phyloP scores from a whole-genome alignment of 2,329 filamentous ascomycete genomes.

The Ustilaginoidea virens region DNA sequence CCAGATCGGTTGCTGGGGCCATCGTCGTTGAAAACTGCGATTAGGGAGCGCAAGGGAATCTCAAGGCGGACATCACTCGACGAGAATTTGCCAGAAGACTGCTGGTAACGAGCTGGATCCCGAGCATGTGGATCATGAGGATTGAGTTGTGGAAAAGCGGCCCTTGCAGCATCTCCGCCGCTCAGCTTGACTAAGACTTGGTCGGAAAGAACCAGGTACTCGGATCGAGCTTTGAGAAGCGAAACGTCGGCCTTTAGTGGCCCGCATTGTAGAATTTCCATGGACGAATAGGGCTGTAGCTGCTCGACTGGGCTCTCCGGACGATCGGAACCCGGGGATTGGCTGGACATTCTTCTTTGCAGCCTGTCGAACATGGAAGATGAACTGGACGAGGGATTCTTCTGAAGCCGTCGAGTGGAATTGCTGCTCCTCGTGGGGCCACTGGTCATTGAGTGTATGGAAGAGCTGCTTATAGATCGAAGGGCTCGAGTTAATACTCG shows the following conservation, averaged over 20 bases:
- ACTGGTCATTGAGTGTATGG: constrained; percentile 22
- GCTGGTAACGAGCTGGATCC: constrained; percentile 11
- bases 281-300: constrained; percentile 16
- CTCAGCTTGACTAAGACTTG: constrained; percentile 35
- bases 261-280: constrained; percentile 28
- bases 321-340: constrained; percentile 17
- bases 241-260: constrained; percentile 33
- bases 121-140: constrained; percentile 10
- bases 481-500: constrained; percentile 21
- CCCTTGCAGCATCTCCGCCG: constrained; percentile 28
- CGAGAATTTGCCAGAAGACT: constrained; percentile 13
- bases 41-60: constrained; percentile 33
- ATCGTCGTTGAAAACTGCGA: constrained; percentile 37
- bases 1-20: constrained; percentile 32
- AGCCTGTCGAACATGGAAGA: constrained; percentile 26
- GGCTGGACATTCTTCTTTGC: constrained; percentile 24
- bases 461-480: constrained; percentile 24
- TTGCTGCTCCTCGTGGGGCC: constrained; percentile 15
- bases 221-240: constrained; percentile 30
- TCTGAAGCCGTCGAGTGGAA: constrained; percentile 20
- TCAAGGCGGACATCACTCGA: constrained; percentile 25
- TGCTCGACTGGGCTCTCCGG: constrained; percentile 14
- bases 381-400: constrained; percentile 21
- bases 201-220: constrained; percentile 36
- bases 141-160: constrained; percentile 30